A percentile compares a stretch with the other conserved stretches of the same genome.
These are phyloP conservation scores for Arthrobotrys musiformis DNA, from an alignment of 2,329 filamentous ascomycete species.

Conservation along the genomic window DNA sequence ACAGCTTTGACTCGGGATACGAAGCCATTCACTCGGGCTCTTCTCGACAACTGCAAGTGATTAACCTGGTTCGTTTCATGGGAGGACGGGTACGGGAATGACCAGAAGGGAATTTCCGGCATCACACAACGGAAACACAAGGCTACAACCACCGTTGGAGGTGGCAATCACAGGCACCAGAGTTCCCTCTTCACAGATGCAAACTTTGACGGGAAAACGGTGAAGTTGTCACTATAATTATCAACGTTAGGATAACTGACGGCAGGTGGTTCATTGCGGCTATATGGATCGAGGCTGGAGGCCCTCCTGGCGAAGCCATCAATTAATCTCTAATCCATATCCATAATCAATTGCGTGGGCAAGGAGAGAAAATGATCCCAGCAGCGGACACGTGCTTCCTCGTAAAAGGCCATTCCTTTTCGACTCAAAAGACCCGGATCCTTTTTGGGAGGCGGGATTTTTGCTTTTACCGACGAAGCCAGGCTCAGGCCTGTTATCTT, in stretches of 20 bases:
- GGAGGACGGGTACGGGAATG: conserved; percentile 10
- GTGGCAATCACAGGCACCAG: conserved; percentile 7
- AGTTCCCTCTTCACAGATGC: background rate
- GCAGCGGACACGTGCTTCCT: conserved; percentile 43
- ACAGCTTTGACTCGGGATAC: conserved; percentile 3
- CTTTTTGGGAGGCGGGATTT: conserved; percentile 31
- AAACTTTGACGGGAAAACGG: background rate
- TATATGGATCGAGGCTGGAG: background rate
- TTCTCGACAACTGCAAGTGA: conserved; percentile 6
- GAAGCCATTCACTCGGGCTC: conserved; percentile 22
- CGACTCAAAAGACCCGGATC: conserved; percentile 36
- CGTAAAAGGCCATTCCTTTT: conserved; percentile 18
- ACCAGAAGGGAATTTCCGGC: conserved; percentile 15
- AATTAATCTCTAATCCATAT: no score
- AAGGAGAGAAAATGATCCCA: conserved; percentile 14
- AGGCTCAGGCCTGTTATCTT: conserved; percentile 39
- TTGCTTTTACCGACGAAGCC: conserved; percentile 33
- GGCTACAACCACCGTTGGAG: conserved; percentile 2
- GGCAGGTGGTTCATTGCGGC: background rate
- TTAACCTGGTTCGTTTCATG: conserved; percentile 9
- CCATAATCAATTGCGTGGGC: background rate
- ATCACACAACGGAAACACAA: conserved; percentile 10
- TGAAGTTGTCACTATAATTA: background rate
- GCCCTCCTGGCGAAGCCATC: background rate
- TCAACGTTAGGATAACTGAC: background rate